phyloP scores from a whole-genome alignment of 2,329 filamentous ascomycete species.

The Alternaria gansuensis region DNA sequence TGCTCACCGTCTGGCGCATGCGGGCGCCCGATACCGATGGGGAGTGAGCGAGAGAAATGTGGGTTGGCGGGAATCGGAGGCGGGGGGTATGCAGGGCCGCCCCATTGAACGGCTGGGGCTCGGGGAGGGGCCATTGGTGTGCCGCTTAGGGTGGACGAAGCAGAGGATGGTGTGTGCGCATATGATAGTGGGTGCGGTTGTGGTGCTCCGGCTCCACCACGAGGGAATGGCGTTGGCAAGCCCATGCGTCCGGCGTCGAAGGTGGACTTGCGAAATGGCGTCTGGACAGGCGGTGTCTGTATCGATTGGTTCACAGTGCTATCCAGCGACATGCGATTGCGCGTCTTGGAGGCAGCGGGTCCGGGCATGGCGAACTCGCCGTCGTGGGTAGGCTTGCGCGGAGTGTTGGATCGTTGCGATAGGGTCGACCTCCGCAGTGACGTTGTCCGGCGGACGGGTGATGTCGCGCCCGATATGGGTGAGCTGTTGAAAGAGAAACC shows the following conservation, averaged over 20 bases:
- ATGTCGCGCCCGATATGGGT: slow-evolving; percentile 41
- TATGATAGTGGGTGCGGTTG: slow-evolving; percentile 82
- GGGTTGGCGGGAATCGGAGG: slow-evolving; percentile 34
- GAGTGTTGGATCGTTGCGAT: slow-evolving; percentile 71
- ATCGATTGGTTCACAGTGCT: slow-evolving; percentile 72
- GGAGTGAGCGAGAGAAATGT: slow-evolving; percentile 77
- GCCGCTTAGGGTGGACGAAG: slow-evolving; percentile 77
- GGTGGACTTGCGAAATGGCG: slow-evolving; percentile 54
- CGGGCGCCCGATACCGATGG: slow-evolving; percentile 69
- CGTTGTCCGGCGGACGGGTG: slow-evolving; percentile 62
- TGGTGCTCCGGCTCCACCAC: slow-evolving; percentile 33
- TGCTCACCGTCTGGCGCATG: slow-evolving; percentile 56
- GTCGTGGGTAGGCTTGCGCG: slow-evolving; percentile 53
- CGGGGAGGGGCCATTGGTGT: slow-evolving; percentile 53
- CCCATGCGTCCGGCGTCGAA: slow-evolving; percentile 45
- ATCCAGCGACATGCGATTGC: slow-evolving; percentile 80
- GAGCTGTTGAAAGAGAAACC: slow-evolving; percentile 49
- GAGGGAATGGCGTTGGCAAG: slow-evolving; percentile 33
- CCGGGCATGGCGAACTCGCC: slow-evolving; percentile 64
- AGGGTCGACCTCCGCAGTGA: slow-evolving; percentile 87
- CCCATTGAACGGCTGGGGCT: slow-evolving; percentile 37
- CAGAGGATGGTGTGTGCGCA: slow-evolving; percentile 86
- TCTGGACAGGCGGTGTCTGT: slow-evolving; percentile 70
- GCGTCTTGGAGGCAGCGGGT: slow-evolving; percentile 63
- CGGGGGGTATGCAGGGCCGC: slow-evolving; percentile 25